Conservation (phyloP, 306 rosid species). For the Prunus davidiana region DNA sequence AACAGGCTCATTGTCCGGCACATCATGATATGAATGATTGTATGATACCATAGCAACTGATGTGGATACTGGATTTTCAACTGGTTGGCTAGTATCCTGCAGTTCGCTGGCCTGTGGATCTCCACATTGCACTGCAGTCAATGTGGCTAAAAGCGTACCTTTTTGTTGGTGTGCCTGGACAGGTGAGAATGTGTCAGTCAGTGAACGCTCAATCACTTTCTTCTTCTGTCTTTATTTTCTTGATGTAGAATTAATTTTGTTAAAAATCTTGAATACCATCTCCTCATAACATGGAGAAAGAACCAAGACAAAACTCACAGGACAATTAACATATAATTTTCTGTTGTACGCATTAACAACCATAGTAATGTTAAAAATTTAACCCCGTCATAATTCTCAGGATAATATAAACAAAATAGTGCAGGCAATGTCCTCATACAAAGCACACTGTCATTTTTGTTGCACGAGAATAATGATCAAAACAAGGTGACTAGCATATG, state of each 20-base stretch:
- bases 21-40: slow-evolving; percentile 20
- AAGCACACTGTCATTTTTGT: not conserved
- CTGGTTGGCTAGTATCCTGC: slow-evolving; percentile 17
- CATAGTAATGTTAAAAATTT: not conserved
- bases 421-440: not conserved
- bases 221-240: not conserved
- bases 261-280: not conserved
- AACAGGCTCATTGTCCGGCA: slow-evolving; percentile 28
- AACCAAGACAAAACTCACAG: not conserved
- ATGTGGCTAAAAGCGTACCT: slow-evolving; percentile 14
- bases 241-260: not conserved
- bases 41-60: slow-evolving; percentile 13
- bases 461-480: not conserved
- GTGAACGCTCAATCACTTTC: not conserved
- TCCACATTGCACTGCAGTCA: slow-evolving; percentile 15
- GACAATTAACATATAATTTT: not conserved
- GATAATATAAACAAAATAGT: not conserved
- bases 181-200: not conserved
- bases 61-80: slow-evolving; percentile 24
- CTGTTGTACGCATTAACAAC: not conserved
- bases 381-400: not conserved
- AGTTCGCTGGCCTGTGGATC: slow-evolving; percentile 20
- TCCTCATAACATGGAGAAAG: not conserved
- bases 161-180: slow-evolving; percentile 30
- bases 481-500: not conserved